Evolutionary conservation across 1,284 basidiomycete genomes (phyloP).

Genomic region (Trametes versicolor): DNA sequence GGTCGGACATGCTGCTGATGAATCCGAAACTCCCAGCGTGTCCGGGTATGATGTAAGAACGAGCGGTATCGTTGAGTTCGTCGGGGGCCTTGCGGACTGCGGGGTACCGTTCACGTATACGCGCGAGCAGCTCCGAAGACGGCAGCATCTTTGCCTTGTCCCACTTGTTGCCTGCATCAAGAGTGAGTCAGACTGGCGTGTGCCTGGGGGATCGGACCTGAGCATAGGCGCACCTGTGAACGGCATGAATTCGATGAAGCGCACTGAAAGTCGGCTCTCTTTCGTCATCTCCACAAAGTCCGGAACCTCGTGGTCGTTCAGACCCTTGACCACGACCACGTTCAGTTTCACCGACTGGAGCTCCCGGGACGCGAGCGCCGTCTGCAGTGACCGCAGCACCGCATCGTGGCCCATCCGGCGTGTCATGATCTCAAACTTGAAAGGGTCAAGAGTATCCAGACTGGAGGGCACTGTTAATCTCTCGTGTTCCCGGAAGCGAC

Average conservation of each 20-base stretch:
- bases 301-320: slow-evolving; percentile 83
- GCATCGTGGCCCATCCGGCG: slow-evolving; percentile 79
- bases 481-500: neutral
- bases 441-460: slow-evolving; percentile 87
- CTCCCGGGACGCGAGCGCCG: slow-evolving; percentile 60
- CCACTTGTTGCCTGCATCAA: slow-evolving; percentile 82
- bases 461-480: slow-evolving; percentile 48
- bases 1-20: slow-evolving; percentile 93
- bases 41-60: slow-evolving; percentile 81
- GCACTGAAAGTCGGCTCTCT: slow-evolving; percentile 70
- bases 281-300: slow-evolving; percentile 85
- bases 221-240: slow-evolving; percentile 76
- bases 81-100: slow-evolving; percentile 63
- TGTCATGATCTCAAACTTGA: slow-evolving; percentile 90
- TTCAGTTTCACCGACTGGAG: slow-evolving; percentile 81
- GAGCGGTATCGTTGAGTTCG: slow-evolving; percentile 83
- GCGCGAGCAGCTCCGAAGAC: slow-evolving; percentile 68
- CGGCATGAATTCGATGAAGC: slow-evolving; percentile 96
- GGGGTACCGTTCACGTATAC: slow-evolving; percentile 60
- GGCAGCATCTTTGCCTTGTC: slow-evolving; percentile 83
- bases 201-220: slow-evolving; percentile 6
- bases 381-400: slow-evolving; percentile 75
- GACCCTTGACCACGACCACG: slow-evolving; percentile 81
- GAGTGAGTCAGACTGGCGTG: slow-evolving; percentile 8
- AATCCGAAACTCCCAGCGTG: slow-evolving; percentile 83